Evolutionary conservation across 768 basidiomycete species (phyloP).

Genomic region (Dentipellis fragilis): DNA sequence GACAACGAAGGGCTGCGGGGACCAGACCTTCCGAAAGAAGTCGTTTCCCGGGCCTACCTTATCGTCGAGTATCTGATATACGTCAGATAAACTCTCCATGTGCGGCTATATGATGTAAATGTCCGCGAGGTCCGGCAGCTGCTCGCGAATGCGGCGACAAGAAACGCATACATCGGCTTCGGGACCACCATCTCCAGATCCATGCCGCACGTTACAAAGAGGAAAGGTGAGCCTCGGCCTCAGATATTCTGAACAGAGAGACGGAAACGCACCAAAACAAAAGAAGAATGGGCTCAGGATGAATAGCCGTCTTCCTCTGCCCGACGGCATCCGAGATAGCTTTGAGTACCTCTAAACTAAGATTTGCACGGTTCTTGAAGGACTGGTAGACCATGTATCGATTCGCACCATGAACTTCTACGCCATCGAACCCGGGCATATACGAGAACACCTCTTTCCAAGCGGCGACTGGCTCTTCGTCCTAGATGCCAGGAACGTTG

Average conservation of each 20-base stretch:
- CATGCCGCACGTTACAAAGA: background rate
- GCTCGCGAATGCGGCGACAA: constrained; percentile 15
- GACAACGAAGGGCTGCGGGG: constrained; percentile 6
- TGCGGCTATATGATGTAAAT: constrained; percentile 23
- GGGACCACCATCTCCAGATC: constrained; percentile 16
- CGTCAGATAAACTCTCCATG: background rate
- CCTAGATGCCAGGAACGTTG: constrained; percentile 23
- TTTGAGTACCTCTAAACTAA: constrained; percentile 27
- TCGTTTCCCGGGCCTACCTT: constrained; percentile 1
- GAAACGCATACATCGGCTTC: constrained; percentile 16
- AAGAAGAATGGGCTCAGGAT: constrained; percentile 19
- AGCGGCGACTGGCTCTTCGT: background rate
- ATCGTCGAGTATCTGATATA: background rate
- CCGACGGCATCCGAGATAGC: constrained; percentile 26
- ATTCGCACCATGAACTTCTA: constrained; percentile 19
- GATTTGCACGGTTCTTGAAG: constrained; percentile 32
- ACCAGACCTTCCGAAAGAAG: constrained; percentile 14
- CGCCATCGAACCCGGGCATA: constrained; percentile 23
- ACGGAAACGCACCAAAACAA: background rate
- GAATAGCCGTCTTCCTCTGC: constrained; percentile 23
- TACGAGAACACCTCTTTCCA: constrained; percentile 14
- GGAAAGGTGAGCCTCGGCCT: background rate
- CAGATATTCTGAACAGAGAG: no score
- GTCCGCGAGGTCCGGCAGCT: constrained; percentile 25
- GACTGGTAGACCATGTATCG: constrained; percentile 32